Base-by-base conservation (phyloP, 768 basidiomycete genomes). In the Auriscalpium microsporum region DNA sequence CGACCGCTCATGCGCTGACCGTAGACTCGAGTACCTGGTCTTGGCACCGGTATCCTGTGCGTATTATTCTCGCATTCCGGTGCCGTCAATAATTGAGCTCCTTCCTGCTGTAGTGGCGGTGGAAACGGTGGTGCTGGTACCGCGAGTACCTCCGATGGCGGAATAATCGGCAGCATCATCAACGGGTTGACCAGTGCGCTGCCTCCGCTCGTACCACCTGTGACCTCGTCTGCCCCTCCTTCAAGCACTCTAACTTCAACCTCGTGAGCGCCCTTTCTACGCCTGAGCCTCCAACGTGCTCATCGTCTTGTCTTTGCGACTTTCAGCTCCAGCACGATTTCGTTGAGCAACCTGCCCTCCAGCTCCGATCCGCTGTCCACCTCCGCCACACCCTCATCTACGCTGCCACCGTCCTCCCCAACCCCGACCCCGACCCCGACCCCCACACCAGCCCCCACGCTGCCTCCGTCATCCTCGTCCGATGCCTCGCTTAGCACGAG, bases 201-300 rank as follows among this genome's bases (percentile, higher is more conserved):
- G 48, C n/a, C 37, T 9, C 50, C 50, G 13, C n/a, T 48, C 23
- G 8, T 34, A 10, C 14, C 17, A 14, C 10, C 35, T 28, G 10
- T 49, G 40, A 37, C 65, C 45, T 50, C 67, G 62, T 65, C 53
- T 52, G 58, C 51, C 45, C 37, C 57, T 62, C 59, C 59, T 23
- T 50, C 65, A 51, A n/a, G 51, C 46, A 16, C 46, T 45, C 21
- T 55, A 48, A 19, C 56, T 47, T 48, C 60, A 16, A 44, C 59
- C 4, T 63, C 62, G 70, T 72, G 56, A 54, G 67, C 46, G 46
- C 46, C 21, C 3, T 8, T 13, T 7, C 6, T 48, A 42, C 40
- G 40, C 8, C 14, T 17, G 40, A 7, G 13, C 40, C 17, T 42
- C 14, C 40, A 4, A 17, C 40, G 6, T 17, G 8, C 40, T 42